A percentile compares a stretch with the other conserved stretches of the same genome.
Evolutionary conservation across 2,329 filamentous ascomycete genomes (phyloP).

Genomic region (Calonectria honghensis): DNA sequence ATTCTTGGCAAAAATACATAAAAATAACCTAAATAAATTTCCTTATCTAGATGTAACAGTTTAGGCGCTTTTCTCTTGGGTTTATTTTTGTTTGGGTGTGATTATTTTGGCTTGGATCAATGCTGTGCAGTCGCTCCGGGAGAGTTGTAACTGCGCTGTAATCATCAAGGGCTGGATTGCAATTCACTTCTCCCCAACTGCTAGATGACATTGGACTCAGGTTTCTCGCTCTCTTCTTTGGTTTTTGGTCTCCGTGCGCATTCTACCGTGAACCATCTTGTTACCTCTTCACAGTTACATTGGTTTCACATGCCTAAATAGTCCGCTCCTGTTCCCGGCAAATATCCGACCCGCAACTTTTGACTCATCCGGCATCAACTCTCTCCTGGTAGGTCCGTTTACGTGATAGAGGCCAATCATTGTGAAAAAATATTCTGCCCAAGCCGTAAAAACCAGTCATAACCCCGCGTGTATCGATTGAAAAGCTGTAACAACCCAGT

Average conservation of each 20-base stretch:
- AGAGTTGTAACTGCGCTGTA: not conserved
- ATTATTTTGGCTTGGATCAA: too few species aligned
- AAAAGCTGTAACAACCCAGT: not conserved
- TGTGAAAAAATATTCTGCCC: slow-evolving; percentile 3
- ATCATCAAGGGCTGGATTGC: not conserved
- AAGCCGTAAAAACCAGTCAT: not conserved
- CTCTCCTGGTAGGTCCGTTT: slow-evolving; percentile 41
- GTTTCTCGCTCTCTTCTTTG: not conserved
- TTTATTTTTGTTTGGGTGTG: not conserved
- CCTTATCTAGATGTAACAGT: not conserved
- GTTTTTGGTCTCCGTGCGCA: not conserved
- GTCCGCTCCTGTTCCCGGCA: slow-evolving; percentile 15
- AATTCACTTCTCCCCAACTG: not conserved
- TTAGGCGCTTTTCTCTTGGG: not conserved
- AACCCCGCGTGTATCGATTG: not conserved
- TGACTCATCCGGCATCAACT: slow-evolving; percentile 50
- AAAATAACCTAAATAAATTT: not conserved
- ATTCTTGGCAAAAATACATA: too few species aligned
- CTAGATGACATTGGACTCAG: not conserved
- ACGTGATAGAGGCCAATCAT: not conserved
- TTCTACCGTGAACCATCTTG: not conserved
- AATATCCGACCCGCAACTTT: slow-evolving; percentile 26
- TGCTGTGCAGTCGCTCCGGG: too few species aligned
- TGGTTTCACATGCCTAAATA: not conserved
- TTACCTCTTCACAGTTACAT: not conserved